phyloP scores from a whole-genome alignment of 345 rosid genomes.

The Citrus reticulata region DNA sequence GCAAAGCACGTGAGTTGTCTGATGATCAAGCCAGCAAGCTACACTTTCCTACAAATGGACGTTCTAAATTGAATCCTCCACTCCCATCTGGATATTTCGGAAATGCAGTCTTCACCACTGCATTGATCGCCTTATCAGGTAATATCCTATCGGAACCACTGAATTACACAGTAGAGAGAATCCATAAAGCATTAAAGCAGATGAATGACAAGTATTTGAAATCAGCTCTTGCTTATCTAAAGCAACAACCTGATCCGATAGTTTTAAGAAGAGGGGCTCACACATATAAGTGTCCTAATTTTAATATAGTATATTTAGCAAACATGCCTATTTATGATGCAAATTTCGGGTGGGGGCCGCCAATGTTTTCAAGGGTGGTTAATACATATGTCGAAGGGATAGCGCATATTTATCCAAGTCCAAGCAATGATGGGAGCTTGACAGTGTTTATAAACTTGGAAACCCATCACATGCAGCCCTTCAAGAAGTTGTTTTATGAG shows the following conservation, averaged over 20 bases:
- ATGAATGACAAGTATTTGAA: background rate
- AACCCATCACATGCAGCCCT: slow-evolving; percentile 48
- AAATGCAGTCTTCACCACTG: background rate
- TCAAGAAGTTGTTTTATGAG: slow-evolving; percentile 50
- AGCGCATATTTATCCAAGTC: slow-evolving; percentile 38
- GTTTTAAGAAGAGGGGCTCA: slow-evolving; percentile 39
- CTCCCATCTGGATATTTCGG: slow-evolving; percentile 1
- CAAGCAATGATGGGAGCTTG: slow-evolving; percentile 53
- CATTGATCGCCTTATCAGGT: background rate
- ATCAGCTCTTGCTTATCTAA: background rate
- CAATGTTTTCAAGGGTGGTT: slow-evolving; percentile 47
- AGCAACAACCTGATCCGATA: slow-evolving; percentile 17
- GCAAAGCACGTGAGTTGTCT: slow-evolving; percentile 1
- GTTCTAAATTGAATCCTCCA: slow-evolving; percentile 5
- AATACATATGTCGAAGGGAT: slow-evolving; percentile 31
- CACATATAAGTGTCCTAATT: slow-evolving; percentile 43
- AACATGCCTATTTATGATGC: slow-evolving; percentile 35
- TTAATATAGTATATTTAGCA: slow-evolving; percentile 43
- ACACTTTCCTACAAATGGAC: background rate
- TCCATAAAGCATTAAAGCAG: background rate
- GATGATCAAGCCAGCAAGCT: slow-evolving; percentile 11
- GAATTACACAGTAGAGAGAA: background rate
- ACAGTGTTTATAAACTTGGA: background rate
- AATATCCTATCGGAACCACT: background rate
- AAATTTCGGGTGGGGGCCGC: slow-evolving; percentile 76